Evolutionary conservation across 257 asterid genomes (phyloP).

Genomic region (Solanum lycopersicoides): DNA sequence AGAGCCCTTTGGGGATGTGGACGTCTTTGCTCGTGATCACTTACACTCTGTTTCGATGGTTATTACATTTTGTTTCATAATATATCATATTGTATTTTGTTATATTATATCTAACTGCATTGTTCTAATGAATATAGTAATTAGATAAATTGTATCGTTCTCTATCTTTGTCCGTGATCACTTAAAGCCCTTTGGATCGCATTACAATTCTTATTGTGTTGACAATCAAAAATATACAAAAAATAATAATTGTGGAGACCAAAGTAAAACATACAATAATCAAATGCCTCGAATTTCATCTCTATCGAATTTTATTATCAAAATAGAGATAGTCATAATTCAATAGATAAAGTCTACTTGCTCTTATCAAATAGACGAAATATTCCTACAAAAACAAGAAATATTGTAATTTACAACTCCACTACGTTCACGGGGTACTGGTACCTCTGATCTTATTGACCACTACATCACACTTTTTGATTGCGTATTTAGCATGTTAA

Average conservation of each 20-base stretch:
- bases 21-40: background rate
- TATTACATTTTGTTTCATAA: background rate
- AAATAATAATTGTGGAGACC: background rate
- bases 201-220: background rate
- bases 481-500: background rate
- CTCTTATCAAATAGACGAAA: background rate
- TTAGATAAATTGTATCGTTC: background rate
- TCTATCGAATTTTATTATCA: background rate
- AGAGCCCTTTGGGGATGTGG: background rate
- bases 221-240: too few relatives aligned
- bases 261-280: too few relatives aligned
- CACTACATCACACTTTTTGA: background rate
- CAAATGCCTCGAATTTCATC: background rate
- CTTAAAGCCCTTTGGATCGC: background rate
- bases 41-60: rapidly evolving
- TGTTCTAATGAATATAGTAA: too few relatives aligned
- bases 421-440: background rate
- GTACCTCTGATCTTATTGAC: background rate
- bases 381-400: background rate
- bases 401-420: background rate
- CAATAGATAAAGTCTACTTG: background rate
- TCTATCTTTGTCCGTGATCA: background rate
- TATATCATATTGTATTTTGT: too few relatives aligned
- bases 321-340: background rate
- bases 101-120: too few relatives aligned